Evolutionary conservation across 495 filamentous ascomycete species (phyloP).

Genomic region (Letharia columbiana): DNA sequence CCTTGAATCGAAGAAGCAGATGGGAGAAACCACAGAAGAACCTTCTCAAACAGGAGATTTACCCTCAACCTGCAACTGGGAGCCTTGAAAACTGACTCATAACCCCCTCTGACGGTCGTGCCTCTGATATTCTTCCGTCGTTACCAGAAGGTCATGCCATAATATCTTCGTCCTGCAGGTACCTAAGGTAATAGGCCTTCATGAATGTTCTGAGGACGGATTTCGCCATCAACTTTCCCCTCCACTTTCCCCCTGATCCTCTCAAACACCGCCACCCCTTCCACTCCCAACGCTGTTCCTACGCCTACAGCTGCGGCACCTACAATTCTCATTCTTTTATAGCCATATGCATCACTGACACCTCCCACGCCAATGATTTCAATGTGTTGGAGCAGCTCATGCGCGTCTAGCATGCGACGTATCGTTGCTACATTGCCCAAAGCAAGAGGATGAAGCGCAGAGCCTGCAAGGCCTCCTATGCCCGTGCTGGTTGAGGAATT

Average conservation of each 20-base stretch:
- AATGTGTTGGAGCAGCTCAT: constrained; percentile 37
- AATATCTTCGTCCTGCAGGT: not conserved
- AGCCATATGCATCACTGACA: constrained; percentile 50
- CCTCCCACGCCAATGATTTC: constrained; percentile 60
- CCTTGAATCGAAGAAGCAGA: no score
- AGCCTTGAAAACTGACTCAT: not conserved
- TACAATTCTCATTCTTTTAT: constrained; percentile 50
- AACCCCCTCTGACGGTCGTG: not conserved
- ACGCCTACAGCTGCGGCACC: constrained; percentile 56
- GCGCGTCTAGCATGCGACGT: constrained; percentile 44
- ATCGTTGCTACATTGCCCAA: constrained; percentile 61
- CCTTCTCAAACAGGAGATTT: not conserved
- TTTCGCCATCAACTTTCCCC: not conserved
- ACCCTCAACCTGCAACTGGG: not conserved
- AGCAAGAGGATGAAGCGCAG: constrained; percentile 61
- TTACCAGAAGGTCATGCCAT: not conserved
- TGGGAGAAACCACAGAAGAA: not conserved
- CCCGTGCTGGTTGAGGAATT: constrained; percentile 40
- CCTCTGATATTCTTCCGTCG: not conserved
- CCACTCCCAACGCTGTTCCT: constrained; percentile 53
- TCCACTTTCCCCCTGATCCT: constrained; percentile 36
- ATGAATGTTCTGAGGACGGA: no score
- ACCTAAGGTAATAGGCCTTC: not conserved
- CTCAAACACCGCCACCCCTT: constrained; percentile 50
- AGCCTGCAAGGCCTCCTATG: constrained; percentile 58